Conservation (phyloP, 2,329 filamentous ascomycete species). For the Cladosporium cucumerinum region DNA sequence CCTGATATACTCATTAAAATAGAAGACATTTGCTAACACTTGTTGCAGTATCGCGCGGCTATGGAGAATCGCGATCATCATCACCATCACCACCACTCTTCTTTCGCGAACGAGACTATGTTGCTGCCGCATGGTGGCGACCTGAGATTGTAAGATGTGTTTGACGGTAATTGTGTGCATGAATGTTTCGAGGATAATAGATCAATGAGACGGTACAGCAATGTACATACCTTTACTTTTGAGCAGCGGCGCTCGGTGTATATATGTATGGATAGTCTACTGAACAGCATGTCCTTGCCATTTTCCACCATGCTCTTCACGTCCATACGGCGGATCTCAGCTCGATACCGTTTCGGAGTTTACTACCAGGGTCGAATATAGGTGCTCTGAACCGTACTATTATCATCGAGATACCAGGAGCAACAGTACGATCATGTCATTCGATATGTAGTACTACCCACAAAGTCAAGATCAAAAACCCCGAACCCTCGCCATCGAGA, state of each 20-base stretch:
- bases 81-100: conserved; percentile 1
- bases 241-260: neutral
- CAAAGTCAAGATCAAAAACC: no score
- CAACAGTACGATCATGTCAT: no score
- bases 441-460: no score
- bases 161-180: neutral
- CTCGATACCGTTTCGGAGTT: no score
- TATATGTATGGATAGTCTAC: neutral
- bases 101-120: neutral
- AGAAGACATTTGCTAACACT: neutral
- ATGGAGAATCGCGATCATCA: conserved; percentile 5
- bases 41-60: conserved; percentile 5
- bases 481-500: no score
- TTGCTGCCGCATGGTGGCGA: conserved; percentile 3
- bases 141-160: neutral
- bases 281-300: neutral
- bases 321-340: no score
- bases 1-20: neutral
- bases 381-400: no score
- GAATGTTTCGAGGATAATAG: neutral
- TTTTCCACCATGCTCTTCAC: no score
- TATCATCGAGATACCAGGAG: no score
- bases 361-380: no score
- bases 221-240: neutral
- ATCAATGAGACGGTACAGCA: neutral